A percentile compares a stretch with the other conserved stretches of the same genome.
Conservation (phyloP, 768 basidiomycete genomes). For the Leccinum longicurvipes region DNA sequence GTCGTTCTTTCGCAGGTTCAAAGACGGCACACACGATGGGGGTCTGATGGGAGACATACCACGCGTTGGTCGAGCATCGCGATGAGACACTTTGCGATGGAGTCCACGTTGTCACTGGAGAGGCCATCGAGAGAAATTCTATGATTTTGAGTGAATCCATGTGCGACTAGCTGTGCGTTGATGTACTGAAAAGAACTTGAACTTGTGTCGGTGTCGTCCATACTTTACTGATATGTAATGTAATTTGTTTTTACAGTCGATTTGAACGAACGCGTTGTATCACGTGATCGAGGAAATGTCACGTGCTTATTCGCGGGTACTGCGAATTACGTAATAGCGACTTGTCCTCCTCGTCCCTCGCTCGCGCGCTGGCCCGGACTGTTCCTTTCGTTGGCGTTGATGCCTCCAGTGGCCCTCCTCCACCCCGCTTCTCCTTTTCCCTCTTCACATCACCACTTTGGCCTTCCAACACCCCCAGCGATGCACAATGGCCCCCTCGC, state of each 20-base stretch:
- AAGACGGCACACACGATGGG: neutral
- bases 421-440: conserved; percentile 34
- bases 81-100: conserved; percentile 70
- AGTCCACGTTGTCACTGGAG: conserved; percentile 50
- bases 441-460: neutral
- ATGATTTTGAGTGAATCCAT: conserved; percentile 65
- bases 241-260: neutral
- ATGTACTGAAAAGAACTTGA: conserved; percentile 57
- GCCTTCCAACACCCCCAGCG: conserved; percentile 13
- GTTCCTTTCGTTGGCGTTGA: neutral
- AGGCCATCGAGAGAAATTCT: conserved; percentile 70
- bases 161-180: conserved; percentile 78
- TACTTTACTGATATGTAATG: too few species aligned
- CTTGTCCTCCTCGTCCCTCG: conserved; percentile 8
- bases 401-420: conserved; percentile 32
- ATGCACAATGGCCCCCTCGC: conserved; percentile 39
- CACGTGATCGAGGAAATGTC: conserved; percentile 24
- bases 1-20: conserved; percentile 50
- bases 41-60: conserved; percentile 42
- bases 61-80: conserved; percentile 72
- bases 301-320: neutral
- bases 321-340: conserved; percentile 29
- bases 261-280: conserved; percentile 23
- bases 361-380: neutral
- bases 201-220: neutral